Evolutionary conservation across 129 eudicot species (phyloP).

Genomic region (Daucus carota): DNA sequence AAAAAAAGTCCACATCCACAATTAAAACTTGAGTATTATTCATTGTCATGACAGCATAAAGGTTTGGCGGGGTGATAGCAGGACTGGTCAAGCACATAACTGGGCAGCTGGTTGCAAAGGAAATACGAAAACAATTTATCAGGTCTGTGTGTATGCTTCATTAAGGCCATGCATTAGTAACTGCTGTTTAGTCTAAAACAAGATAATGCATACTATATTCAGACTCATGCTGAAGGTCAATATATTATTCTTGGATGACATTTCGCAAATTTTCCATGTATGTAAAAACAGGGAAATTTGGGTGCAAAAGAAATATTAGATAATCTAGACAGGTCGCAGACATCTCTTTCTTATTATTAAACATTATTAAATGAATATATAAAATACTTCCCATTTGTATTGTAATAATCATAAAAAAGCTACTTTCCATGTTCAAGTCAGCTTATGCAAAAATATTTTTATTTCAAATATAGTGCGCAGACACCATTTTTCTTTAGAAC

Average conservation of each 20-base stretch:
- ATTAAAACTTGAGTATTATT: not conserved
- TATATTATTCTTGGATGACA: not conserved
- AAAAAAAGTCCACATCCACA: not conserved
- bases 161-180: not conserved
- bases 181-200: not conserved
- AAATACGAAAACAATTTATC: not conserved
- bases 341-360: not conserved
- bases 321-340: not conserved
- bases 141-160: not conserved
- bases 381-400: too few species aligned
- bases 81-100: not conserved
- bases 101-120: not conserved
- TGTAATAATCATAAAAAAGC: not conserved
- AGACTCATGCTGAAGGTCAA: not conserved
- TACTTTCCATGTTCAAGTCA: not conserved
- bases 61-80: not conserved
- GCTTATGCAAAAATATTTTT: too few species aligned
- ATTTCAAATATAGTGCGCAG: not conserved
- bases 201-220: not conserved
- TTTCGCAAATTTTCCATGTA: not conserved
- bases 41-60: not conserved
- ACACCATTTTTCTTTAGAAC: too few species aligned
- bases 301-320: not conserved
- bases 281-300: not conserved
- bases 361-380: too few species aligned